Evolutionary conservation across 2,329 filamentous ascomycete genomes (phyloP).

Genomic region (Pyricularia grisea): DNA sequence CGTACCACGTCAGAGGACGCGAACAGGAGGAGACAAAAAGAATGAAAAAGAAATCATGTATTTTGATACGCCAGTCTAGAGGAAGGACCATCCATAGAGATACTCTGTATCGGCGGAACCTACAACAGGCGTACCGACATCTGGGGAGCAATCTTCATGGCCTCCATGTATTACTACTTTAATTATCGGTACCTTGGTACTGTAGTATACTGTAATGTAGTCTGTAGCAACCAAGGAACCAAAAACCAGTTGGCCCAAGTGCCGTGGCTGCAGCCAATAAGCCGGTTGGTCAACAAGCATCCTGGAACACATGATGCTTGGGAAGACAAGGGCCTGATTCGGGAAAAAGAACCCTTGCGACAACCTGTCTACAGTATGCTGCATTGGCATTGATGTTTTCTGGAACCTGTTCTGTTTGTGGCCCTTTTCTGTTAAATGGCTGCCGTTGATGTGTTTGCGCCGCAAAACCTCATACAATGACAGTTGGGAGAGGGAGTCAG

Average conservation of each 20-base stretch:
- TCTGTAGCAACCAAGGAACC: not conserved
- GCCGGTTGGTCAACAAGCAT: slow-evolving; percentile 3
- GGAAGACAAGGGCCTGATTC: slow-evolving; percentile 25
- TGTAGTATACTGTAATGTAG: too few relatives aligned
- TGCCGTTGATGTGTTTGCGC: not conserved
- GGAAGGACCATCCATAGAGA: not conserved
- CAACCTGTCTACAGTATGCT: slow-evolving; percentile 6
- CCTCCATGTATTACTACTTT: too few relatives aligned
- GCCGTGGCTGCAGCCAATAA: not conserved
- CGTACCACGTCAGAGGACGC: not conserved
- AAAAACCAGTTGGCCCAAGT: not conserved
- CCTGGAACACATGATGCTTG: slow-evolving; percentile 33
- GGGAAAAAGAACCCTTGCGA: slow-evolving; percentile 17
- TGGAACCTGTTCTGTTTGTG: not conserved
- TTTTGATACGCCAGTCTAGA: not conserved
- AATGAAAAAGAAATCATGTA: not conserved
- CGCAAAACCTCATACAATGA: not conserved
- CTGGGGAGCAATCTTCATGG: too few relatives aligned
- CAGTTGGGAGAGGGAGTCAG: not conserved
- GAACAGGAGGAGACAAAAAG: too few relatives aligned
- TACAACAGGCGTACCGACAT: too few relatives aligned
- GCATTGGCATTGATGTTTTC: slow-evolving; percentile 14
- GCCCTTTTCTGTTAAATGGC: not conserved
- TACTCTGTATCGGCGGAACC: too few relatives aligned
- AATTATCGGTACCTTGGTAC: too few relatives aligned